Evolutionary conservation across 768 basidiomycete species (phyloP).

Genomic region (Fomitopsis pulvina): DNA sequence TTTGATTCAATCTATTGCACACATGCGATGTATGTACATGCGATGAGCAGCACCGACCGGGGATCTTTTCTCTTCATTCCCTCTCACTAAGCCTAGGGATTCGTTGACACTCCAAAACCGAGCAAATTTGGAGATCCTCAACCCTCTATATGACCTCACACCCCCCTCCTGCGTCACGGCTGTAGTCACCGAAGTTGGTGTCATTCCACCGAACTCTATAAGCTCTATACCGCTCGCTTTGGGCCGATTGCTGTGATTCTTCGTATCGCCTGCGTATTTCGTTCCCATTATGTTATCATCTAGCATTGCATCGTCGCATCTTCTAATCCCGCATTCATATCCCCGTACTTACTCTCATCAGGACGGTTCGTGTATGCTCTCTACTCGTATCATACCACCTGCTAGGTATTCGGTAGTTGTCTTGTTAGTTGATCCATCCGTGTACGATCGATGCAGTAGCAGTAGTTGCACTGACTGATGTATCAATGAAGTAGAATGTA

Average conservation of each 20-base stretch:
- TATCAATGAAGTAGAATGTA: background rate
- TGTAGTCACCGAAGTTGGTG: slow-evolving; percentile 93
- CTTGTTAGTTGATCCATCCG: background rate
- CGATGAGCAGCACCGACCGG: slow-evolving; percentile 22
- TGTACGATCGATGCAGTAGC: background rate
- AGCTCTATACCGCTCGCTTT: slow-evolving; percentile 75
- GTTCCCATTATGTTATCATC: background rate
- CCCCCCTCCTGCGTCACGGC: slow-evolving; percentile 90
- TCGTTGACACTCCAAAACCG: slow-evolving; percentile 24
- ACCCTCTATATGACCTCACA: slow-evolving; percentile 91
- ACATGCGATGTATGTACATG: background rate
- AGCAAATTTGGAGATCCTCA: slow-evolving; percentile 67
- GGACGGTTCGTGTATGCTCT: slow-evolving; percentile 9
- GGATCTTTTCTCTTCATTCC: slow-evolving; percentile 27
- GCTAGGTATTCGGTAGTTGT: slow-evolving; percentile 4
- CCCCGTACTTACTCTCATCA: slow-evolving; percentile 8
- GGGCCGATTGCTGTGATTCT: slow-evolving; percentile 24
- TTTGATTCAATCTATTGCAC: background rate
- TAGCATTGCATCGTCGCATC: slow-evolving; percentile 7
- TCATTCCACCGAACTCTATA: slow-evolving; percentile 90
- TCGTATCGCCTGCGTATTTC: background rate
- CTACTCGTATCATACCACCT: slow-evolving; percentile 3
- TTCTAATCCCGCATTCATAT: slow-evolving; percentile 2
- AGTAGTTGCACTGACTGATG: background rate
- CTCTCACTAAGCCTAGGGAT: slow-evolving; percentile 26